A percentile compares a stretch with the other conserved stretches of the same genome.
These are phyloP conservation scores for Dalbergia oliveri DNA, from an alignment of 306 rosid species.

Conservation along the genomic window DNA sequence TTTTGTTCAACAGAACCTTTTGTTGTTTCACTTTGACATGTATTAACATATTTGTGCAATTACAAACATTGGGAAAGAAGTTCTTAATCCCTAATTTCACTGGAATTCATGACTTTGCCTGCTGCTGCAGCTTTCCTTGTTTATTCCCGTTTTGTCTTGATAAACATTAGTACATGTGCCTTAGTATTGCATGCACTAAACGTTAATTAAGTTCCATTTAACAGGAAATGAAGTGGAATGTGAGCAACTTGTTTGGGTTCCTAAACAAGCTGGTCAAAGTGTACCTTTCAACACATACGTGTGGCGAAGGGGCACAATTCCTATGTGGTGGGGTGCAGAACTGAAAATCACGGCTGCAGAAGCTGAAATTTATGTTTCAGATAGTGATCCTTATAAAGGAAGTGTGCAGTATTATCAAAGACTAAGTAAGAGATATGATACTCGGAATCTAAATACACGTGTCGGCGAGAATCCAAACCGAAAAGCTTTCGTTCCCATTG, in stretches of 20 bases:
- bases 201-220: constrained; percentile 45
- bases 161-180: constrained; percentile 12
- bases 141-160: constrained; percentile 27
- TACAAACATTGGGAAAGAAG: constrained; percentile 19
- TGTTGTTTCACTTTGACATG: constrained; percentile 24
- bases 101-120: constrained; percentile 27
- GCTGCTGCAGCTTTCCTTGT: constrained; percentile 31
- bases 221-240: constrained; percentile 99
- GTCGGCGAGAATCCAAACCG: constrained; percentile 64
- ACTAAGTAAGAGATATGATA: constrained; percentile 85
- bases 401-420: constrained; percentile 84
- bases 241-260: constrained; percentile 97
- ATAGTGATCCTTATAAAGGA: constrained; percentile 89
- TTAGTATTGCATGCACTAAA: constrained; percentile 13
- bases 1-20: constrained; percentile 10
- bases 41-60: neutral
- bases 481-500: constrained; percentile 85
- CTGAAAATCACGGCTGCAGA: constrained; percentile 96
- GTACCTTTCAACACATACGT: constrained; percentile 87
- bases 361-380: constrained; percentile 97
- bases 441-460: constrained; percentile 65
- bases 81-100: constrained; percentile 15
- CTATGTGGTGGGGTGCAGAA: constrained; percentile 99
- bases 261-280: constrained; percentile 82
- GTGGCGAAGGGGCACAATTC: constrained; percentile 99